phyloP scores from a whole-genome alignment of 228 moss, liverwort and hornwort genomes.

The Sphagnum magellanicum region DNA sequence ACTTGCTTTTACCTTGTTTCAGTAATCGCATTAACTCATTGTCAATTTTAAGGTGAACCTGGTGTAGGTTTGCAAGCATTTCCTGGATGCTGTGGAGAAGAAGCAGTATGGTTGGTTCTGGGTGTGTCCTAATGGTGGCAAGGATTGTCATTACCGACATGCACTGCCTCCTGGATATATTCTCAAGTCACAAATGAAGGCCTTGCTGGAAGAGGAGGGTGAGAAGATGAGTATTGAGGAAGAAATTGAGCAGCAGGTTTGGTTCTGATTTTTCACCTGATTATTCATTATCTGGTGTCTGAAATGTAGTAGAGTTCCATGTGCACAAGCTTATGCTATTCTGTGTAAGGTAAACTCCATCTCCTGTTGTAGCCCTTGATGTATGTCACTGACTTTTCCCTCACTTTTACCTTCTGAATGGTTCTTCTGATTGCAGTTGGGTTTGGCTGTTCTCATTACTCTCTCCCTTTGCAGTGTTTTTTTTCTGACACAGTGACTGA shows the following conservation, averaged over 20 bases:
- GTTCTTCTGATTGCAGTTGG: no score
- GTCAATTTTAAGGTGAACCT: background rate
- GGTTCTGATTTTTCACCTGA: background rate
- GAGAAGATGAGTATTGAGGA: slow-evolving; percentile 85
- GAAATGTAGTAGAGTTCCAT: background rate
- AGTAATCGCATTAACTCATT: background rate
- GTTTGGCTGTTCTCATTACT: no score
- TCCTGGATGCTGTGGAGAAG: slow-evolving; percentile 88
- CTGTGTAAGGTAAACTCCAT: no score
- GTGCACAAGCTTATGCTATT: no score
- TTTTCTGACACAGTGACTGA: background rate
- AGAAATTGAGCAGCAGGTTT: slow-evolving; percentile 94
- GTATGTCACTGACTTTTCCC: no score
- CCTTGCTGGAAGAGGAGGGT: slow-evolving; percentile 91
- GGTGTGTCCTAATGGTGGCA: slow-evolving; percentile 95
- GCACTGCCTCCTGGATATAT: slow-evolving; percentile 85
- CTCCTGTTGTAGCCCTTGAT: no score
- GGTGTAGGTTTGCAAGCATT: slow-evolving; percentile 85
- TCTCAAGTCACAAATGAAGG: slow-evolving; percentile 96
- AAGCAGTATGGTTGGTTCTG: slow-evolving; percentile 99
- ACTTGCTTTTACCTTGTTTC: no score
- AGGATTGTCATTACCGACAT: slow-evolving; percentile 96
- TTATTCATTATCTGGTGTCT: background rate
- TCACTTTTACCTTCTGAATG: no score
- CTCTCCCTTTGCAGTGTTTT: no score